Evolutionary conservation across 2,329 filamentous ascomycete genomes (phyloP), one percentile per base, ranked within the genome.

Genomic region (Leptographium flavum): DNA sequence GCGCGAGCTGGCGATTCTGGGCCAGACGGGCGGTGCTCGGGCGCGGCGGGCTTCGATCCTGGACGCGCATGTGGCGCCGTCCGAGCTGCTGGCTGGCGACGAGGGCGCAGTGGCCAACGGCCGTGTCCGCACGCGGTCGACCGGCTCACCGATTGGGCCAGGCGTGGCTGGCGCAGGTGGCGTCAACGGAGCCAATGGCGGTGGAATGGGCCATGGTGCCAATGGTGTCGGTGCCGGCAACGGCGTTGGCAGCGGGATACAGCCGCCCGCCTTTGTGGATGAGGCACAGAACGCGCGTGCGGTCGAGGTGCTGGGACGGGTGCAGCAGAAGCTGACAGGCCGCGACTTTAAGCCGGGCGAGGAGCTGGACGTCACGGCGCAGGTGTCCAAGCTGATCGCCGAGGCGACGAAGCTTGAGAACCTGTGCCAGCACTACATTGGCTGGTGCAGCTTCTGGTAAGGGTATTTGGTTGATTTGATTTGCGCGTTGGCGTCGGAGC

Each of bases 401-500:
- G 90, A 98, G 68, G 92, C 92, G 21, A 98, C 92, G 7, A 95
- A 92, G 58, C 70, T 96, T 55, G 92, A 96, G 73, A 96, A 96
- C 61, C 69, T 98, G 50, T 98, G 92, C 61, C 92, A 96, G 70
- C 92, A 96, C 68, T 98, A 95, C 62, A 94, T 96, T 56, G 92
- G 92, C 52, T 96, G 90, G 90, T 96, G 90, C 66, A 93, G 86
- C 64, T 96, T 95, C 73, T 96, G 90, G 90, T 96, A 64, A 27
- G 19, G 13, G 10, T 33, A 7, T 33, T 15, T 17, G 2, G 3
- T 6, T 33, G 6, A 3, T 33, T 33, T 17, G 31, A n/a, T 33
- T 10, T 33, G 4, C n/a, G 8, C 5, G 27, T 28, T 28, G 27
- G 27, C 27, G 27, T 28, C 13, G 27, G 27, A 9, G 27, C 13